Conservation (phyloP, 495 filamentous ascomycete species). For the Letharia columbiana region DNA sequence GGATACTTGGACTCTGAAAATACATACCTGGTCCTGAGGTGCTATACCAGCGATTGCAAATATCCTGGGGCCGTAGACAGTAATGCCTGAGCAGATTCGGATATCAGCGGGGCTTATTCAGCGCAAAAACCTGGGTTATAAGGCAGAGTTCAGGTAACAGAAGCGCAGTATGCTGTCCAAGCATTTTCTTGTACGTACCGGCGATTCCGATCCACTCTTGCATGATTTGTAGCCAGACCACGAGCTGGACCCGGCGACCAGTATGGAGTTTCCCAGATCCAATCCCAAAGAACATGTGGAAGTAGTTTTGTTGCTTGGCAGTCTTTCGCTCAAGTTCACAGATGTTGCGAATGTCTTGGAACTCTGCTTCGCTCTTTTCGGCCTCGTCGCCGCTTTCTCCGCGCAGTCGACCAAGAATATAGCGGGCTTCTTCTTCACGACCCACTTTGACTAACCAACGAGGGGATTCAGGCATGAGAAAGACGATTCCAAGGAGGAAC, state of each 20-base stretch:
- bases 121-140: too few relatives aligned
- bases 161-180: too few relatives aligned
- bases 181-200: constrained; percentile 29
- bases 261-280: constrained; percentile 54
- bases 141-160: constrained; percentile 28
- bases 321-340: constrained; percentile 47
- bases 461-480: constrained; percentile 51
- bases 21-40: constrained; percentile 40
- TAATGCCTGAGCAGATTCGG: constrained; percentile 9
- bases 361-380: constrained; percentile 48
- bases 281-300: constrained; percentile 54
- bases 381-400: constrained; percentile 46
- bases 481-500: constrained; percentile 39
- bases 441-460: constrained; percentile 51
- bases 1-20: neutral
- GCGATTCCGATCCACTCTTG: constrained; percentile 66
- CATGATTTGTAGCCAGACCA: constrained; percentile 64
- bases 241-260: constrained; percentile 56
- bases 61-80: constrained; percentile 43
- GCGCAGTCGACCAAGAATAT: constrained; percentile 47
- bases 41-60: constrained; percentile 56
- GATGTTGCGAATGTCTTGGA: constrained; percentile 51
- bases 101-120: neutral
- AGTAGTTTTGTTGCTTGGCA: constrained; percentile 45
- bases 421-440: constrained; percentile 43